Evolutionary conservation across 108 stramenopile species (phyloP).

Genomic region (Aurantiochytrium sp.): DNA sequence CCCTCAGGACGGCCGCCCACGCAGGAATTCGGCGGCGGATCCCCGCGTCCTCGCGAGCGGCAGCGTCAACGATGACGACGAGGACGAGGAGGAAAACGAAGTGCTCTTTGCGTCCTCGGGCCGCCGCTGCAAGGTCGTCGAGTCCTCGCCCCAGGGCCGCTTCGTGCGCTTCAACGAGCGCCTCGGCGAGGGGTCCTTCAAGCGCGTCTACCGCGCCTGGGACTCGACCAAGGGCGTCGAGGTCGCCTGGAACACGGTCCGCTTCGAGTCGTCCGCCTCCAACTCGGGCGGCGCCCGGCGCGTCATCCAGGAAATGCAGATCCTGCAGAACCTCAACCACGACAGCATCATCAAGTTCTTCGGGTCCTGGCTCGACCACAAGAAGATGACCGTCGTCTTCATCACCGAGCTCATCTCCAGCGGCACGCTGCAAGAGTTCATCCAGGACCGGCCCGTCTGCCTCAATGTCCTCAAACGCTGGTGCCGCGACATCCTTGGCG

Average conservation of each 20-base stretch:
- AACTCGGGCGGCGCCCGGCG: conserved; percentile 67
- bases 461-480: conserved; percentile 72
- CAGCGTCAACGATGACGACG: too few relatives aligned
- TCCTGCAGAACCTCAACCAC: conserved; percentile 88
- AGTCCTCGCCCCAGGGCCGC: not conserved
- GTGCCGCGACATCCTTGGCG: conserved; percentile 88
- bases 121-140: not conserved
- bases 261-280: conserved; percentile 76
- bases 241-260: conserved; percentile 96
- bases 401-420: conserved; percentile 32
- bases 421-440: conserved; percentile 31
- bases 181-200: conserved; percentile 25
- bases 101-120: too few relatives aligned
- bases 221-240: conserved; percentile 93
- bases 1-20: too few relatives aligned
- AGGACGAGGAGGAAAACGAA: too few relatives aligned
- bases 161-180: not conserved
- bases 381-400: conserved; percentile 71
- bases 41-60: too few relatives aligned
- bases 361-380: conserved; percentile 92
- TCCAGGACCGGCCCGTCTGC: not conserved
- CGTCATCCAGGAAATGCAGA: conserved; percentile 90
- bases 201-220: conserved; percentile 72
- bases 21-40: too few relatives aligned
- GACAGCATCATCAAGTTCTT: conserved; percentile 92